Conservation (phyloP, 2,329 filamentous ascomycete genomes). For the Elsinoe ampelina region DNA sequence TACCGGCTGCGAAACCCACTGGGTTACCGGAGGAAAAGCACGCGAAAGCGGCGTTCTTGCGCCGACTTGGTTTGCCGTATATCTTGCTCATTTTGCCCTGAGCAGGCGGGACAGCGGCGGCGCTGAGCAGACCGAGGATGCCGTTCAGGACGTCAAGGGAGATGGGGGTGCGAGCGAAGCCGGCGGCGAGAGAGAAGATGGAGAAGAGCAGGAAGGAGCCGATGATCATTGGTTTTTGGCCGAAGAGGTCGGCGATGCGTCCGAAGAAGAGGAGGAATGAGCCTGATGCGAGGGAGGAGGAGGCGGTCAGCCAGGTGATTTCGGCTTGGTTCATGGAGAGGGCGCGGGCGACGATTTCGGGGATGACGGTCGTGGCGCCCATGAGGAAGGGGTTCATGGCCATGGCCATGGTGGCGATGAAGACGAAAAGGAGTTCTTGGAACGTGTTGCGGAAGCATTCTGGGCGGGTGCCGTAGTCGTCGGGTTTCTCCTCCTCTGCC, state of each 20-base stretch:
- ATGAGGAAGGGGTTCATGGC: slow-evolving; percentile 52
- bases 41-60: slow-evolving; percentile 58
- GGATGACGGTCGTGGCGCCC: slow-evolving; percentile 53
- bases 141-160: slow-evolving; percentile 55
- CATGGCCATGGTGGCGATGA: slow-evolving; percentile 58
- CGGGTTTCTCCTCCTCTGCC: not conserved
- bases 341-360: slow-evolving; percentile 50
- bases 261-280: slow-evolving; percentile 59
- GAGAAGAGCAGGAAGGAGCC: slow-evolving; percentile 51
- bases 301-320: slow-evolving; percentile 58
- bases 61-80: slow-evolving; percentile 50
- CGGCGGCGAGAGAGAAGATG: slow-evolving; percentile 47
- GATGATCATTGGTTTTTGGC: slow-evolving; percentile 53
- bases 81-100: slow-evolving; percentile 55
- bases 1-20: slow-evolving; percentile 47
- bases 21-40: slow-evolving; percentile 53
- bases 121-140: slow-evolving; percentile 54
- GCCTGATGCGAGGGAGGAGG: slow-evolving; percentile 53
- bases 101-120: slow-evolving; percentile 54
- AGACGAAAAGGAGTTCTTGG: slow-evolving; percentile 56
- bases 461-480: slow-evolving; percentile 32
- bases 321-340: slow-evolving; percentile 55
- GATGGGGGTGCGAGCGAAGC: slow-evolving; percentile 51
- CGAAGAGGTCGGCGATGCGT: slow-evolving; percentile 56
- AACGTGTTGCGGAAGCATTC: slow-evolving; percentile 53